phyloP scores from a whole-genome alignment of 2,329 filamentous ascomycete species.

The Mariannaea elegans region DNA sequence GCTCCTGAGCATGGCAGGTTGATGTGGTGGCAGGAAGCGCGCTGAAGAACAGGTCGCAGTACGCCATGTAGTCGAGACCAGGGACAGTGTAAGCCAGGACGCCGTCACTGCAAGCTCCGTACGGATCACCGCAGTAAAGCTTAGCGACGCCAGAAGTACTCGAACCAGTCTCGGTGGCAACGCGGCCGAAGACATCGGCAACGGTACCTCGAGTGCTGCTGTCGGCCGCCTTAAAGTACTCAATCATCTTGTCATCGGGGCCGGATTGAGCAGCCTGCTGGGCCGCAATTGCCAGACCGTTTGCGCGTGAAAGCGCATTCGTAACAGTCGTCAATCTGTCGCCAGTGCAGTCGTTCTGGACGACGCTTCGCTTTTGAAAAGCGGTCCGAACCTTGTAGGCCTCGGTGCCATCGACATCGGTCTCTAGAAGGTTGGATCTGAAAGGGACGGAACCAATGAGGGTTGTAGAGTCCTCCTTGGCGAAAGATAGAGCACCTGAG shows the following conservation, averaged over 20 bases:
- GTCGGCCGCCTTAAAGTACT: slow-evolving; percentile 71
- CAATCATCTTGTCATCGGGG: slow-evolving; percentile 57
- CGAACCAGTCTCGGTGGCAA: slow-evolving; percentile 65
- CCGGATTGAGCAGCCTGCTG: slow-evolving; percentile 60
- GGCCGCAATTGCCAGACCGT: slow-evolving; percentile 61
- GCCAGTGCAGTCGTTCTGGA: slow-evolving; percentile 64
- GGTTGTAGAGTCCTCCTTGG: slow-evolving; percentile 59
- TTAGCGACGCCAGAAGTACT: slow-evolving; percentile 56
- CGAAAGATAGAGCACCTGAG: slow-evolving; percentile 64
- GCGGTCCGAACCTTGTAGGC: slow-evolving; percentile 60
- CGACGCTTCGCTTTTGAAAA: slow-evolving; percentile 60
- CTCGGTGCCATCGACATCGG: slow-evolving; percentile 64
- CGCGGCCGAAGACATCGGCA: slow-evolving; percentile 57
- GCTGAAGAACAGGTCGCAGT: slow-evolving; percentile 69
- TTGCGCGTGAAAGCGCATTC: slow-evolving; percentile 64
- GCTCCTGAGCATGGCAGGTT: slow-evolving; percentile 71
- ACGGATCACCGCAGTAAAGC: slow-evolving; percentile 68
- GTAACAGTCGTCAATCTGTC: slow-evolving; percentile 53
- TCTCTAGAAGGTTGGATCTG: slow-evolving; percentile 65
- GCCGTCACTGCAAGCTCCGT: slow-evolving; percentile 57
- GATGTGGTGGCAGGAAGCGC: slow-evolving; percentile 57
- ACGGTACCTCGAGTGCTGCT: slow-evolving; percentile 57
- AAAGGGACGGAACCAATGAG: slow-evolving; percentile 65
- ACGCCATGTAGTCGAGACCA: slow-evolving; percentile 62
- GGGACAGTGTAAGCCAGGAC: slow-evolving; percentile 71